Conservation (phyloP, 2,329 filamentous ascomycete genomes). For the Lojkania enalia region DNA sequence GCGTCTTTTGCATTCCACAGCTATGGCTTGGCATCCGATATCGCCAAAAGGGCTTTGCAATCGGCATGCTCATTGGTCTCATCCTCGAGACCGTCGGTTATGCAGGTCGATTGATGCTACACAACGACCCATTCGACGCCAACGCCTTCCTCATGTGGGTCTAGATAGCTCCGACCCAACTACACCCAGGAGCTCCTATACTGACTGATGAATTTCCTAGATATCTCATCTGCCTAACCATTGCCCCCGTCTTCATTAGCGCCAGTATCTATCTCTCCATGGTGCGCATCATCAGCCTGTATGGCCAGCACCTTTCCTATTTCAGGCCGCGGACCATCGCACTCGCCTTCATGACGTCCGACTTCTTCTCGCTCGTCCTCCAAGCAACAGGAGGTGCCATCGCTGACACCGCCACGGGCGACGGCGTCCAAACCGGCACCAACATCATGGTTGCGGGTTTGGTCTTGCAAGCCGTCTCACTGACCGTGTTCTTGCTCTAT, state of each 20-base stretch:
- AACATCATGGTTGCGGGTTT: conserved; percentile 61
- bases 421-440: conserved; percentile 51
- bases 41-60: too few relatives aligned
- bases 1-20: too few relatives aligned
- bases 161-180: neutral
- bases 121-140: conserved; percentile 55
- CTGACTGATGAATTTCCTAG: neutral
- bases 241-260: conserved; percentile 58
- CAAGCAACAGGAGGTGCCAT: conserved; percentile 61
- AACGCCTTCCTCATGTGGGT: conserved; percentile 56
- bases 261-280: conserved; percentile 60
- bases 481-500: conserved; percentile 52
- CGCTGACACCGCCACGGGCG: conserved; percentile 52
- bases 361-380: conserved; percentile 59
- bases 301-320: conserved; percentile 45
- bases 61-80: conserved; percentile 51
- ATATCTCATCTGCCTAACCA: conserved; percentile 58
- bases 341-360: conserved; percentile 60
- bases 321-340: conserved; percentile 50
- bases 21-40: too few relatives aligned
- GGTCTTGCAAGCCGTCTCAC: conserved; percentile 57
- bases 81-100: conserved; percentile 60
- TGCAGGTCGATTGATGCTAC: conserved; percentile 55
- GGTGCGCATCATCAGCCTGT: conserved; percentile 56
- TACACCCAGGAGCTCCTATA: too few relatives aligned